Evolutionary conservation across 768 basidiomycete species (phyloP), one percentile per base, ranked within the genome.

Genomic region (Steccherinum ochraceum): DNA sequence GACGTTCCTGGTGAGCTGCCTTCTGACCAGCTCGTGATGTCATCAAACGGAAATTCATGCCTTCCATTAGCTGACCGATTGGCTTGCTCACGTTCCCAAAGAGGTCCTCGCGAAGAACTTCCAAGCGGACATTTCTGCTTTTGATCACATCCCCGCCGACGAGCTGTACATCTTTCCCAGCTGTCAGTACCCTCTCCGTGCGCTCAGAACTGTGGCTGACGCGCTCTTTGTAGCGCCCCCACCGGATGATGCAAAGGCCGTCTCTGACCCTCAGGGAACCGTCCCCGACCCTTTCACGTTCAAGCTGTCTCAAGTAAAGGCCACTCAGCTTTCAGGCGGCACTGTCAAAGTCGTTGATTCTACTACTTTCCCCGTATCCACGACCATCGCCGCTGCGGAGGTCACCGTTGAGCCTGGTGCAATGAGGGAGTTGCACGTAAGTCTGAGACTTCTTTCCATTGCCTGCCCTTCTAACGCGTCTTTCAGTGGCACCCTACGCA

Each of bases 401-500:
- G 75, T 84, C 10, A 78, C 73, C 12, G 74, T 84, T 16, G 71
- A 77, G 45, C 78, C 79, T 11, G 80, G 80, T 41, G 79, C 73
- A 42, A 76, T 81, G 56, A 68, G 56, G 2, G 59, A 60, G 40
- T 35, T 54, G 40, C 45, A 54, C 46, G 46, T 56, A 40, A 25
- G 55, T 52, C 12, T 49, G 2, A n/a, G 41, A 39, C n/a, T 11
- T 49, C n/a, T 2, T 16, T 11, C 16, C 21, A n/a, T n/a, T n/a
- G n/a, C n/a, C 35, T 41, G 41, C 12, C 12, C n/a, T 16, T 46
- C 19, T 50, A 40, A 47, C 49, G 7, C 12, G 40, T 35, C 11
- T 24, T 19, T 5, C 48, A 83, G 83, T 86, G 84, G 84, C 84
- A 86, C 56, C 84, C 84, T 5, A 80, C 78, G 11, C 70, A 80